These are phyloP conservation scores for Alternaria dauci DNA, from an alignment of 2,329 filamentous ascomycete genomes.

Conservation along the genomic window DNA sequence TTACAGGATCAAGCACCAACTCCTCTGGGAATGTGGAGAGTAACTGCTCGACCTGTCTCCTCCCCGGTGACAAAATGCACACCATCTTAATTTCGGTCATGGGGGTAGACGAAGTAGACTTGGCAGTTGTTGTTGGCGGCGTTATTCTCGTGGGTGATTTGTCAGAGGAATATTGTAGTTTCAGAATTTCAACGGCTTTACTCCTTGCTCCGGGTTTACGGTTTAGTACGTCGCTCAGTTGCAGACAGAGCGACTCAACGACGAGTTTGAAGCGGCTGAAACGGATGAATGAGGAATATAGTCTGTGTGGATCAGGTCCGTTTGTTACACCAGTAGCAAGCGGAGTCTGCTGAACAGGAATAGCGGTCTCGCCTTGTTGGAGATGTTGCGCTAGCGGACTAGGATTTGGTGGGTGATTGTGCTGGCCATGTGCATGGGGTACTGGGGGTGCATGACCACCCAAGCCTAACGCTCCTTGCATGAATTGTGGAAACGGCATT, in stretches of 20 bases:
- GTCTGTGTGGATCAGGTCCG: conserved; percentile 13
- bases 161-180: not conserved
- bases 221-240: conserved; percentile 38
- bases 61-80: conserved; percentile 44
- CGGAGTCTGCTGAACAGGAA: not conserved
- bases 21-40: conserved; percentile 65
- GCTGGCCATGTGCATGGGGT: conserved; percentile 24
- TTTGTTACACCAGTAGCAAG: not conserved
- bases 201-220: not conserved
- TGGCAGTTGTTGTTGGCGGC: not conserved
- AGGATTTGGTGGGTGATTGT: conserved; percentile 19
- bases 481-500: conserved; percentile 35
- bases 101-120: not conserved
- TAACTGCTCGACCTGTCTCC: conserved; percentile 57
- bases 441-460: conserved; percentile 6
- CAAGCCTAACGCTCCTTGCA: conserved; percentile 16
- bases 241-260: conserved; percentile 46
- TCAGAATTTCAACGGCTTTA: no score
- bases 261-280: conserved; percentile 50
- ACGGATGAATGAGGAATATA: conserved; percentile 45
- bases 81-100: conserved; percentile 45
- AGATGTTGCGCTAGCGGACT: conserved; percentile 26
- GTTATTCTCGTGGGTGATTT: not conserved
- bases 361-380: not conserved
- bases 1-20: conserved; percentile 42